Percentiles rank a stretch among this genome's conserved stretches.
phyloP scores from a whole-genome alignment of 208 protist genomes.

The Trypanosomatidae sp. region DNA sequence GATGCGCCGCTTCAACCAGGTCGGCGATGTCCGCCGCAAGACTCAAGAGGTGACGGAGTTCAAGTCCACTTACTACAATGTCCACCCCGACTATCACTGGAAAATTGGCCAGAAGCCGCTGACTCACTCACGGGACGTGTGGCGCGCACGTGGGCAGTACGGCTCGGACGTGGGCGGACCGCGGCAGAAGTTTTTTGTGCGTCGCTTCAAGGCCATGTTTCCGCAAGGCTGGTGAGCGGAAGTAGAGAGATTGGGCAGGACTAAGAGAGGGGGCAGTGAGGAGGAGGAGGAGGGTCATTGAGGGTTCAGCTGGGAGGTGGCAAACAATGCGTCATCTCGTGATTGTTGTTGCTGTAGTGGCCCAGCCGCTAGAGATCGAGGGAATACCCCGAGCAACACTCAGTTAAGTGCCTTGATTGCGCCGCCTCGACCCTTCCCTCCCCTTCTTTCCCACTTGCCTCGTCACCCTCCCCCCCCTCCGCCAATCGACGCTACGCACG shows the following conservation, averaged over 20 bases:
- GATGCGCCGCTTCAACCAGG: conserved; percentile 51
- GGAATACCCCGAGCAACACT: neutral
- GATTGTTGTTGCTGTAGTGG: neutral
- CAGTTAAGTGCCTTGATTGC: neutral
- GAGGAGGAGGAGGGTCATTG: neutral
- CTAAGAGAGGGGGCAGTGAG: neutral
- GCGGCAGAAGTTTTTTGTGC: conserved; percentile 87
- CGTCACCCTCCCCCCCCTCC: neutral
- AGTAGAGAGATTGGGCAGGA: neutral
- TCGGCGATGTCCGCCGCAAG: conserved; percentile 50
- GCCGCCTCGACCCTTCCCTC: neutral
- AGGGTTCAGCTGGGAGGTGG: neutral
- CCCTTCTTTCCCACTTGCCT: neutral
- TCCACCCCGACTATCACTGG: conserved; percentile 84
- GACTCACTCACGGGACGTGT: conserved; percentile 78
- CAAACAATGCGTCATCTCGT: neutral
- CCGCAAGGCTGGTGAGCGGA: conserved; percentile 80
- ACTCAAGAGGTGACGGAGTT: conserved; percentile 85
- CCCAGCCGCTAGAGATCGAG: neutral
- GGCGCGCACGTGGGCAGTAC: conserved; percentile 85
- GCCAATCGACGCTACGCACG: neutral
- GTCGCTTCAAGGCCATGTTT: conserved; percentile 88
- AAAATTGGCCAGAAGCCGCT: conserved; percentile 75
- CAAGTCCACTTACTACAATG: conserved; percentile 84
- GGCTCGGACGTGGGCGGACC: conserved; percentile 84